Conservation (phyloP, 257 asterid genomes). For the Solanum sejunctum region DNA sequence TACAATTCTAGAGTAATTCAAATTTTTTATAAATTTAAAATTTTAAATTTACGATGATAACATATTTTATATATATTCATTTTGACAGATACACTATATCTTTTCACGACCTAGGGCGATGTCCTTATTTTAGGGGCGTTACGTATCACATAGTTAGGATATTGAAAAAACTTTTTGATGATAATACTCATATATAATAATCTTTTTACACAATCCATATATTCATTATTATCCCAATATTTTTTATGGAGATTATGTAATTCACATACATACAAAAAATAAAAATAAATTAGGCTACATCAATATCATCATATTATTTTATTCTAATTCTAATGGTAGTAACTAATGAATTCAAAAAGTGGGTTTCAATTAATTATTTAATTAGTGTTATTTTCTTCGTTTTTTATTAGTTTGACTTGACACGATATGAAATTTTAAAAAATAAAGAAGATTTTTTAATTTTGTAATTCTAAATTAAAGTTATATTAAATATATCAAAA, state of each 20-base stretch:
- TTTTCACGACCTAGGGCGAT: background rate
- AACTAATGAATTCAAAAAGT: background rate
- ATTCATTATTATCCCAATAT: background rate
- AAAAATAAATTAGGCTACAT: background rate
- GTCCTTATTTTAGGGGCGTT: background rate
- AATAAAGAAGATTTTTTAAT: no score
- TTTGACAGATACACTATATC: background rate
- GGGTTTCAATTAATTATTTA: background rate
- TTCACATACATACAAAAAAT: no score
- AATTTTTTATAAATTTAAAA: no score
- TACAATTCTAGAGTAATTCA: no score
- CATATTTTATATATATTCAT: no score
- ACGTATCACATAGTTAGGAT: background rate
- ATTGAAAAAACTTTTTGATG: background rate
- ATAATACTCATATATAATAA: background rate
- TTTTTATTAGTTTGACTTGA: no score
- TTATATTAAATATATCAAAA: no score
- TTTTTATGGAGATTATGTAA: background rate
- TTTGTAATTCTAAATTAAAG: no score
- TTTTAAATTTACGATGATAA: no score
- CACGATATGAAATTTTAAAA: no score
- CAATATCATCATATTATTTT: background rate
- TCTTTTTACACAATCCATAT: background rate
- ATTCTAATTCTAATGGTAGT: no score
- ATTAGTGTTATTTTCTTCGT: background rate